phyloP scores from a whole-genome alignment of 2,329 filamentous ascomycete genomes.

The Cladosporium sp. region DNA sequence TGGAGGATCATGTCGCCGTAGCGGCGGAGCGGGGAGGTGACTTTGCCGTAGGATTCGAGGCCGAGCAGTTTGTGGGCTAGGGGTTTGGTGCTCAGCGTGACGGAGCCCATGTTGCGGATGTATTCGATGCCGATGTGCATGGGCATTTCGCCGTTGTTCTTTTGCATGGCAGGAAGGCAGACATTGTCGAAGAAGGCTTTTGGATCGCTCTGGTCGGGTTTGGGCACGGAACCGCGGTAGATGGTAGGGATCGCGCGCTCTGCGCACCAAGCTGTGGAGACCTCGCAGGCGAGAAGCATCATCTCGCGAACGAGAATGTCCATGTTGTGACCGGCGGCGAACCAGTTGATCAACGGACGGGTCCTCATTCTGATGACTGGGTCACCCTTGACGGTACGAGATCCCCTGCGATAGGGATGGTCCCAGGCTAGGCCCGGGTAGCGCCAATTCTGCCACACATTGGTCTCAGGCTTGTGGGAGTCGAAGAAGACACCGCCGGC shows the following conservation, averaged over 20 bases:
- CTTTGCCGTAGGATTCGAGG: constrained; percentile 51
- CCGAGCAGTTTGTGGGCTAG: constrained; percentile 49
- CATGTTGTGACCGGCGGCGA: constrained; percentile 17
- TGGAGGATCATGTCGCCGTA: constrained; percentile 59
- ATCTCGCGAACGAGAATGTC: constrained; percentile 39
- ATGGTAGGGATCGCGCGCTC: constrained; percentile 49
- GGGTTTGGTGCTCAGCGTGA: constrained; percentile 44
- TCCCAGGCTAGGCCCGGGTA: constrained; percentile 36
- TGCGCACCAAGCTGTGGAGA: constrained; percentile 50
- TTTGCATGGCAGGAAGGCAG: constrained; percentile 33
- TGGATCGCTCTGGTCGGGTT: constrained; percentile 31
- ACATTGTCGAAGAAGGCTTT: constrained; percentile 31
- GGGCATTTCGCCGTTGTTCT: constrained; percentile 33
- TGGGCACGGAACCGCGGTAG: constrained; percentile 39
- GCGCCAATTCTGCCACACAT: constrained; percentile 32
- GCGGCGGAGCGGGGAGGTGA: constrained; percentile 58
- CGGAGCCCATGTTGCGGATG: constrained; percentile 37
- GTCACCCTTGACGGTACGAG: constrained; percentile 39
- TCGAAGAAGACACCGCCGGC: constrained; percentile 38
- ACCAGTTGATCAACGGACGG: constrained; percentile 32
- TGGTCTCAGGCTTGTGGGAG: constrained; percentile 26
- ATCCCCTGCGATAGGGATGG: constrained; percentile 36
- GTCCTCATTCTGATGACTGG: constrained; percentile 39
- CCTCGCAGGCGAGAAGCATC: constrained; percentile 55
- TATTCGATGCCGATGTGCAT: constrained; percentile 39